Conservation (phyloP, 208 protist species). For the Polymyxa betae region DNA sequence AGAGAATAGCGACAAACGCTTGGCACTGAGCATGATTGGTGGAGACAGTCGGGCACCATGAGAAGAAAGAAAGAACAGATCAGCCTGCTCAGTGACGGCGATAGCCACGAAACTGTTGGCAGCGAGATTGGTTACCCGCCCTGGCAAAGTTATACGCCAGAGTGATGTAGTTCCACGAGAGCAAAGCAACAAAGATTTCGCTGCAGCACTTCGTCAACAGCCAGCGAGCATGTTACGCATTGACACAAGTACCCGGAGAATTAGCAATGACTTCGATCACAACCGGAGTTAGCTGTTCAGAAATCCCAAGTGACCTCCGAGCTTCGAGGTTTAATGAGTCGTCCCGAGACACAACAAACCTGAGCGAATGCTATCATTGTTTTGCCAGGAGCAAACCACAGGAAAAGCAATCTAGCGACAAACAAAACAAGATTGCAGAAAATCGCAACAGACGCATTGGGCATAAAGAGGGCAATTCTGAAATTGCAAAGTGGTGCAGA, state of each 20-base stretch:
- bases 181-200: neutral
- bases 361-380: neutral
- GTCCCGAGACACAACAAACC: too few relatives aligned
- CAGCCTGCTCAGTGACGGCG: neutral
- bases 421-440: neutral
- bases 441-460: neutral
- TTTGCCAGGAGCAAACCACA: neutral
- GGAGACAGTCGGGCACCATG: neutral
- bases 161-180: neutral
- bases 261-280: slow-evolving; percentile 13
- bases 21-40: neutral
- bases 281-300: too few relatives aligned
- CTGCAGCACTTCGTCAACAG: neutral
- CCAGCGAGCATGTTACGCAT: neutral
- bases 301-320: too few relatives aligned
- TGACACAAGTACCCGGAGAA: neutral
- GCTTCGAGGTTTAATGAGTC: too few relatives aligned
- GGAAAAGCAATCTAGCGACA: neutral
- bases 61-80: neutral
- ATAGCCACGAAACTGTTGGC: neutral
- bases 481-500: too few relatives aligned
- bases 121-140: neutral
- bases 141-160: neutral
- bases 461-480: too few relatives aligned
- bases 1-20: neutral